These are phyloP conservation scores for Paecilomyces dactylethromorphus DNA, from an alignment of 2,329 filamentous ascomycete genomes.

Conservation along the genomic window DNA sequence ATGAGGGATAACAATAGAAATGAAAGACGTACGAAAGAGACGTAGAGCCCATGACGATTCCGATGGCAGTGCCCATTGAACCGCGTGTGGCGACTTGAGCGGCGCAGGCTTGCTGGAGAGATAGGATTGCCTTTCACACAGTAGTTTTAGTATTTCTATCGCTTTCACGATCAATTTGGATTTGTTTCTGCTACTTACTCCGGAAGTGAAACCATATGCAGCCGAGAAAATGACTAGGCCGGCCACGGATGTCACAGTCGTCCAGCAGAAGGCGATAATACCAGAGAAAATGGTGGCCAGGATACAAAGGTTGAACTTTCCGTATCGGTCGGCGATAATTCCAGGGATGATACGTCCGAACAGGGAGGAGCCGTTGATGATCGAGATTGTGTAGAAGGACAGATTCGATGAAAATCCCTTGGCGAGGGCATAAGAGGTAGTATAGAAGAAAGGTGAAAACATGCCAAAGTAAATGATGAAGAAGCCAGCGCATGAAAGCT, in stretches of 20 bases:
- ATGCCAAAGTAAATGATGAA: slow-evolving; percentile 33
- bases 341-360: slow-evolving; percentile 31
- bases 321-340: slow-evolving; percentile 28
- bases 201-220: slow-evolving; percentile 42
- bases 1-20: neutral
- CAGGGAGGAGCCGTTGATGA: slow-evolving; percentile 32
- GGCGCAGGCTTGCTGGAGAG: slow-evolving; percentile 42
- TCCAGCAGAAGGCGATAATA: slow-evolving; percentile 41
- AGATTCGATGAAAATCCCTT: slow-evolving; percentile 21
- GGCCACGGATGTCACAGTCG: slow-evolving; percentile 34
- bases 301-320: slow-evolving; percentile 25
- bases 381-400: slow-evolving; percentile 32
- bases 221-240: slow-evolving; percentile 40
- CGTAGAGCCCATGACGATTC: slow-evolving; percentile 34
- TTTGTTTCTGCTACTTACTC: slow-evolving; percentile 20
- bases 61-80: slow-evolving; percentile 38
- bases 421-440: slow-evolving; percentile 20
- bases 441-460: slow-evolving; percentile 35
- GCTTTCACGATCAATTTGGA: neutral
- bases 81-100: slow-evolving; percentile 33
- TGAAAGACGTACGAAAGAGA: slow-evolving; percentile 34
- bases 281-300: slow-evolving; percentile 24
- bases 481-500: slow-evolving; percentile 23
- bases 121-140: slow-evolving; percentile 36
- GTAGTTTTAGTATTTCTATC: neutral